Base-by-base conservation (phyloP, 208 protist genomes). In the Crithidia bombi region DNA sequence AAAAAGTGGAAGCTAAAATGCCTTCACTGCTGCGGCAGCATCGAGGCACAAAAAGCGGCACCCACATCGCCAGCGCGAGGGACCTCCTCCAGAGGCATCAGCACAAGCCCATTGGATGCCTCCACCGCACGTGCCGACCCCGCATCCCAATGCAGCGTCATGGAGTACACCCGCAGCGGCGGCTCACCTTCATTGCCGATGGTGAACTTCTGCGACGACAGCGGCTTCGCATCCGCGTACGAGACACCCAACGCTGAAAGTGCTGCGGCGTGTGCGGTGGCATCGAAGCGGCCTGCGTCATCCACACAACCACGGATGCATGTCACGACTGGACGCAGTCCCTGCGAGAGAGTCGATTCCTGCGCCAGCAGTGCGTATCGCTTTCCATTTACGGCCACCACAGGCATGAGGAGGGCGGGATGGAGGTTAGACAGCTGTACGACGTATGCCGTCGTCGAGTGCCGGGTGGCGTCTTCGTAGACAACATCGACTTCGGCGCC, bases 181-280 rank as follows among this genome's bases (percentile, higher is more conserved):
- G 75, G 47, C 55, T 65, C 72, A 3, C 88, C 88, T 39, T 91
- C 88, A 30, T 83, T 83, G 32, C 88, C 88, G 35, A 93, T 70
- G n/a, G 83, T 86, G 64, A 83, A 90, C 12, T 33, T 23, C 15
- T 52, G 47, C 26, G 52, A 32, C 10, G 67, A 67, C 15, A 87
- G 15, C 14, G 57, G 58, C 14, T 43, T 15, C 1, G 74, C 71
- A 4, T 69, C 64, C 3, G 56, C 47, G 12, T 79, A 28, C 36
- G 75, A 39, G 44, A 91, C 64, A 7, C 85, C 85, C 23, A 85
- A 23, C 9, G 12, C 3, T 15, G 41, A 56, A 35, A 93, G 67
- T 12, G 71, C 46, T 3, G 69, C 63, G 7, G 54, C 59, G 56
- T 85, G 71, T 0, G 19, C 28, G 3, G 66, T 57, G 36, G 72